These are phyloP conservation scores for Petunia hybrid DNA, from an alignment of 305 asterid species.

Conservation along the genomic window DNA sequence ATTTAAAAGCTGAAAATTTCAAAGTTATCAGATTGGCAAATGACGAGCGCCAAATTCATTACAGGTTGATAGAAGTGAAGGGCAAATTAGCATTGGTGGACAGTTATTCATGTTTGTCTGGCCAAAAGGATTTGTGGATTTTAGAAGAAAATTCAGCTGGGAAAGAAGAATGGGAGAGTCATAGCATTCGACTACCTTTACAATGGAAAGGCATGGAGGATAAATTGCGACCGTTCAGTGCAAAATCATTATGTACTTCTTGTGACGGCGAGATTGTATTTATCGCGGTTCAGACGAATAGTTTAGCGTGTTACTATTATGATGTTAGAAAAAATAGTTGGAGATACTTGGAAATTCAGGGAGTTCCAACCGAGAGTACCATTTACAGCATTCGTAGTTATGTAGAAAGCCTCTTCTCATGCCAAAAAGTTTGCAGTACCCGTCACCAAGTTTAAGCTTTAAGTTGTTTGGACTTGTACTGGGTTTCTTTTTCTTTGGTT, in stretches of 20 bases:
- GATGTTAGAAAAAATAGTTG: slow-evolving; percentile 1
- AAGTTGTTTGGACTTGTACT: background rate
- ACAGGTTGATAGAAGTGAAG: background rate
- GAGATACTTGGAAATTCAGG: background rate
- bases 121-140: background rate
- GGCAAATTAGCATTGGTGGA: background rate
- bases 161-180: background rate
- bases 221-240: no score
- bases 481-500: no score
- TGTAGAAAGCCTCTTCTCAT: background rate
- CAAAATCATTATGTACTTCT: background rate
- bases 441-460: background rate
- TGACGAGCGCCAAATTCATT: background rate
- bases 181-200: background rate
- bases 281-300: no score
- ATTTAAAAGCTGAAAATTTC: no score
- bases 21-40: no score
- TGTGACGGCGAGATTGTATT: background rate
- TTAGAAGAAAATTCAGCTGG: background rate
- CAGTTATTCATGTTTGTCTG: background rate
- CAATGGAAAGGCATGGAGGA: background rate
- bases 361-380: background rate
- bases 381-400: background rate
- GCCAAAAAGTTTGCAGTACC: no score
- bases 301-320: background rate